phyloP scores from a whole-genome alignment of 352 stramenopile genomes.

The Phytopythium aichiense region DNA sequence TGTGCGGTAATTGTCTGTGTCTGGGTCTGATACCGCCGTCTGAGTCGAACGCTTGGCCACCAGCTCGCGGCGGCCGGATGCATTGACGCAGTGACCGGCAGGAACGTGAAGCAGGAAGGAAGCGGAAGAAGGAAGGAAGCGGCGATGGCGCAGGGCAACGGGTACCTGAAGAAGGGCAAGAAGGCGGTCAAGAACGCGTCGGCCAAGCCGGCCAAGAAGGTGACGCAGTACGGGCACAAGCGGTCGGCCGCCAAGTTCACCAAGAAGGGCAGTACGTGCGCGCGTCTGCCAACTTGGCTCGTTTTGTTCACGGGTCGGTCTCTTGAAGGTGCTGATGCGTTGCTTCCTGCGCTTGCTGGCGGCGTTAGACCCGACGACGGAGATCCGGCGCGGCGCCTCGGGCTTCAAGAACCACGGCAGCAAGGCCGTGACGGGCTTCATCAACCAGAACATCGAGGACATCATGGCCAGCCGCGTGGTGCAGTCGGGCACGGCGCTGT shows the following conservation, averaged over 20 bases:
- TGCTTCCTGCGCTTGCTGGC: neutral
- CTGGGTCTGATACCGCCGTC: neutral
- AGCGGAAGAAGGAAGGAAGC: neutral
- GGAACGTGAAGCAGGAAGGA: neutral
- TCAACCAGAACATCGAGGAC: slow-evolving; percentile 88
- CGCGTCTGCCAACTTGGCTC: neutral
- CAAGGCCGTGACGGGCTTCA: slow-evolving; percentile 76
- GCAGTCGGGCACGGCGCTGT: slow-evolving; percentile 56
- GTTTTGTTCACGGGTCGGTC: neutral
- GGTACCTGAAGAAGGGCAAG: slow-evolving; percentile 74
- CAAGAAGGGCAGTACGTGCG: slow-evolving; percentile 82
- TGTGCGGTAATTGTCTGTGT: neutral
- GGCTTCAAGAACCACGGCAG: slow-evolving; percentile 74
- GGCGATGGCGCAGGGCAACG: slow-evolving; percentile 75
- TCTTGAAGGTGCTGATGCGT: neutral
- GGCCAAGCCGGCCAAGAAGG: slow-evolving; percentile 71
- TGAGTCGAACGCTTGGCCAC: neutral
- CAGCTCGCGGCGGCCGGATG: neutral
- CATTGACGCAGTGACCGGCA: too few relatives aligned
- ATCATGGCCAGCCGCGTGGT: slow-evolving; percentile 84
- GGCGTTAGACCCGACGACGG: slow-evolving; percentile 65
- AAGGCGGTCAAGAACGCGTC: slow-evolving; percentile 73
- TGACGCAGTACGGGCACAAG: slow-evolving; percentile 72
- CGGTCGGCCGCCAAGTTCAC: slow-evolving; percentile 80
- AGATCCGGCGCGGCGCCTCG: slow-evolving; percentile 67